phyloP scores from a whole-genome alignment of 2,329 filamentous ascomycete species.

The Westerdykella aurantiaca region DNA sequence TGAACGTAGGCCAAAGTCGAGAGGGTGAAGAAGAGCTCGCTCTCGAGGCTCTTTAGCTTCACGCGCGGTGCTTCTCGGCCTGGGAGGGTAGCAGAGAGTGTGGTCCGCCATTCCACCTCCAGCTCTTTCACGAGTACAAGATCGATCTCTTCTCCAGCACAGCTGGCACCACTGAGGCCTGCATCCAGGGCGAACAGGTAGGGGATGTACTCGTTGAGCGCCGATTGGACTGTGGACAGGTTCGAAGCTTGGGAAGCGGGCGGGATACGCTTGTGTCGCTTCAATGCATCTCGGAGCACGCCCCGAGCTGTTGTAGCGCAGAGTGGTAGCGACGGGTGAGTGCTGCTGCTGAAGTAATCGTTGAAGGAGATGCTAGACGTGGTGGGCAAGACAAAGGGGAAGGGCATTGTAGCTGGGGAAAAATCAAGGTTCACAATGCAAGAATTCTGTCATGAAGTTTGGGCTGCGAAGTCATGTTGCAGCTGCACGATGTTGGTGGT shows the following conservation, averaged over 20 bases:
- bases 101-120: constrained; percentile 74
- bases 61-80: constrained; percentile 59
- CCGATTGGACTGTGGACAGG: constrained; percentile 62
- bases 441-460: too few species aligned
- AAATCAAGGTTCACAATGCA: too few species aligned
- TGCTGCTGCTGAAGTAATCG: constrained; percentile 67
- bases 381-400: constrained; percentile 79
- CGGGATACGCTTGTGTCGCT: constrained; percentile 82
- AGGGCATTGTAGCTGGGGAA: constrained; percentile 61
- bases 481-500: too few species aligned
- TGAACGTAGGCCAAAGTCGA: constrained; percentile 71
- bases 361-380: constrained; percentile 83
- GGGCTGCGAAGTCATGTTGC: too few species aligned
- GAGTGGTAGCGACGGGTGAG: constrained; percentile 83
- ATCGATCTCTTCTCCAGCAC: constrained; percentile 58
- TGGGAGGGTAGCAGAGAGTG: constrained; percentile 58
- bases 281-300: constrained; percentile 75
- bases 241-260: constrained; percentile 63
- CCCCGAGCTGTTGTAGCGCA: constrained; percentile 77
- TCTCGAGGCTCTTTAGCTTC: constrained; percentile 67
- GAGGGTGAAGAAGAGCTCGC: constrained; percentile 75
- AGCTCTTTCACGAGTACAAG: constrained; percentile 63
- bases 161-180: constrained; percentile 55
- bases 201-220: constrained; percentile 72
- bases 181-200: constrained; percentile 74